Conservation (phyloP, 768 basidiomycete genomes). For the Russula griseocarnosa region DNA sequence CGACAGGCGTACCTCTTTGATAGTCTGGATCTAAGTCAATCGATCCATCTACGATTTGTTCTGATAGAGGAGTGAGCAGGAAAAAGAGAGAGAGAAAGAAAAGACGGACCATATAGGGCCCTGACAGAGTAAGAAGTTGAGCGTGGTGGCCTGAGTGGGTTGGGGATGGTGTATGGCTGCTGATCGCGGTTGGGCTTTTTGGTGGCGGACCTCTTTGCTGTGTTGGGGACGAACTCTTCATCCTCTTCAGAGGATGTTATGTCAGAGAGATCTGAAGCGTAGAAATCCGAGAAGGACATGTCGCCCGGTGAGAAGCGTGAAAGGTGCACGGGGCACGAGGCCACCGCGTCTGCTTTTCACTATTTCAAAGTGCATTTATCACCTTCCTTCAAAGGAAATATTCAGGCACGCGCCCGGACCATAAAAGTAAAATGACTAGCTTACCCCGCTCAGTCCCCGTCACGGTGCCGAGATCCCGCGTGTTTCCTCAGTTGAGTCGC, state of each 20-base stretch:
- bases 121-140: constrained; percentile 35
- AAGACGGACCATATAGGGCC: constrained; percentile 33
- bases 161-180: constrained; percentile 20
- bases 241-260: constrained; percentile 30
- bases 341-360: too few species aligned
- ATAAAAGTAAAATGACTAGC: background rate
- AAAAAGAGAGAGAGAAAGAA: background rate
- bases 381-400: background rate
- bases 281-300: constrained; percentile 31
- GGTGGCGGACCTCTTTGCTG: constrained; percentile 4
- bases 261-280: constrained; percentile 34
- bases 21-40: constrained; percentile 75
- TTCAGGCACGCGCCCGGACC: background rate
- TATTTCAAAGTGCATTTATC: too few species aligned
- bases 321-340: constrained; percentile 5
- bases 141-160: constrained; percentile 30
- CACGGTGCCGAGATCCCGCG: too few species aligned
- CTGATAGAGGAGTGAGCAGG: constrained; percentile 35
- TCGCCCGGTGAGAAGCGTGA: background rate
- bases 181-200: constrained; percentile 16
- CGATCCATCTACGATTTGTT: constrained; percentile 59
- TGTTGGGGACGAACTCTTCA: constrained; percentile 21
- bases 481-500: too few species aligned
- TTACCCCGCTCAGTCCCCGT: too few species aligned
- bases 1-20: constrained; percentile 54